Percentiles rank a stretch among this genome's conserved stretches.
Conservation (phyloP, 495 filamentous ascomycete species). For the Trichoderma orchidacearum region DNA sequence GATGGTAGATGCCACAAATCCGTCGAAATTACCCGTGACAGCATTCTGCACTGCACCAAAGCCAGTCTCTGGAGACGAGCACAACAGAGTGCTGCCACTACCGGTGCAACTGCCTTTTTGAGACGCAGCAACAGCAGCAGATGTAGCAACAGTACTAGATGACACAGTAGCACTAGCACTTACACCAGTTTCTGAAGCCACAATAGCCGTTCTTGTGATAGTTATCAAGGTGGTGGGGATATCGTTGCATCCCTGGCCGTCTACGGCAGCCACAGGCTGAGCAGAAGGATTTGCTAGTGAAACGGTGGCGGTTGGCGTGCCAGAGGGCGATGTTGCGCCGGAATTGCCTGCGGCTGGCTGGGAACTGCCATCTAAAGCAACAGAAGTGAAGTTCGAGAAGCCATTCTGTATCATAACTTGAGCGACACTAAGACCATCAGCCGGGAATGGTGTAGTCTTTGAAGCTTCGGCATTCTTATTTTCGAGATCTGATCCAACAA, state of each 20-base stretch:
- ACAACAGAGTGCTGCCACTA: constrained; percentile 15
- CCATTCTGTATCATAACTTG: constrained; percentile 37
- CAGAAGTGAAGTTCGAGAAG: constrained; percentile 39
- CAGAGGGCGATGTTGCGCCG: constrained; percentile 7
- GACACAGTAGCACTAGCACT: not conserved
- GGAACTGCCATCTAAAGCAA: constrained; percentile 16
- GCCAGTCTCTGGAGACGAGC: constrained; percentile 16
- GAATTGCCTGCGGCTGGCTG: constrained; percentile 12
- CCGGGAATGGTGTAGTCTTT: constrained; percentile 33
- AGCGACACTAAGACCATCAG: constrained; percentile 39
- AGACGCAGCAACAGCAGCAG: constrained; percentile 4
- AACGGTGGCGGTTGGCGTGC: constrained; percentile 7
- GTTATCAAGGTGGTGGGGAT: constrained; percentile 1
- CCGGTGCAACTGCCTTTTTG: constrained; percentile 22
- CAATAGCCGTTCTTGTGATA: constrained; percentile 3
- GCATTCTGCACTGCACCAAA: constrained; percentile 18
- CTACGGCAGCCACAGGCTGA: constrained; percentile 1
- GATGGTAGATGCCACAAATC: constrained; percentile 13
- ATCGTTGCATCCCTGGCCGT: not conserved
- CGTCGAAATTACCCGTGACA: constrained; percentile 7
- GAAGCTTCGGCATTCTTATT: constrained; percentile 39
- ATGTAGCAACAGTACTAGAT: not conserved
- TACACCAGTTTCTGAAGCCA: not conserved
- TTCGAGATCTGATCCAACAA: constrained; percentile 33
- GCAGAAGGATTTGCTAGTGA: constrained; percentile 8